These are phyloP conservation scores for Pyrus pyrifolia DNA, from an alignment of 306 rosid genomes.

Conservation along the genomic window DNA sequence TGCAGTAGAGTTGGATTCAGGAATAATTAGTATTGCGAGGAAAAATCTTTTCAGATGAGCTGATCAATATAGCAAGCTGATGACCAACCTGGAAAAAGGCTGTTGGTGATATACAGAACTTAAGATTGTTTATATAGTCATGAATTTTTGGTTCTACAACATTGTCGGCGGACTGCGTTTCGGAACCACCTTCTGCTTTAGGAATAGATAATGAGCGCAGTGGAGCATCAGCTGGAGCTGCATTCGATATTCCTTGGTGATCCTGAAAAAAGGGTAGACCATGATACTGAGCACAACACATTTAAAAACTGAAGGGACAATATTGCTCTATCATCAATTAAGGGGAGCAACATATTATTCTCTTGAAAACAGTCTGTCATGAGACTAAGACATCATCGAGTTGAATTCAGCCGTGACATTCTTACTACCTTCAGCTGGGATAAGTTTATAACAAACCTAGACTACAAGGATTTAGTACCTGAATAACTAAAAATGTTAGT, in stretches of 20 bases:
- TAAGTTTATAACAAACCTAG: not conserved
- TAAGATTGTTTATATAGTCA: slow-evolving; percentile 73
- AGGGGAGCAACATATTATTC: not conserved
- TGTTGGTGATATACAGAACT: slow-evolving; percentile 85
- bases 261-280: slow-evolving; percentile 38
- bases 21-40: slow-evolving; percentile 6
- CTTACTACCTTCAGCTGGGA: not conserved
- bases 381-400: not conserved
- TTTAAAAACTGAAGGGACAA: slow-evolving; percentile 9
- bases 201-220: slow-evolving; percentile 43
- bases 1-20: slow-evolving; percentile 23
- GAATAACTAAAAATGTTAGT: slow-evolving; percentile 69
- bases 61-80: slow-evolving; percentile 7
- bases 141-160: slow-evolving; percentile 60
- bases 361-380: not conserved
- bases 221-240: slow-evolving; percentile 78
- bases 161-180: slow-evolving; percentile 24
- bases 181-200: slow-evolving; percentile 28
- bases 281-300: not conserved
- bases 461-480: slow-evolving; percentile 44
- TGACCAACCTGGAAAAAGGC: slow-evolving; percentile 83
- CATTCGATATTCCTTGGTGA: slow-evolving; percentile 94
- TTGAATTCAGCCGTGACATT: not conserved
- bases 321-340: slow-evolving; percentile 8
- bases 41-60: not conserved